Evolutionary conservation across 768 basidiomycete genomes (phyloP).

Genomic region (Tephrocybe sp.): DNA sequence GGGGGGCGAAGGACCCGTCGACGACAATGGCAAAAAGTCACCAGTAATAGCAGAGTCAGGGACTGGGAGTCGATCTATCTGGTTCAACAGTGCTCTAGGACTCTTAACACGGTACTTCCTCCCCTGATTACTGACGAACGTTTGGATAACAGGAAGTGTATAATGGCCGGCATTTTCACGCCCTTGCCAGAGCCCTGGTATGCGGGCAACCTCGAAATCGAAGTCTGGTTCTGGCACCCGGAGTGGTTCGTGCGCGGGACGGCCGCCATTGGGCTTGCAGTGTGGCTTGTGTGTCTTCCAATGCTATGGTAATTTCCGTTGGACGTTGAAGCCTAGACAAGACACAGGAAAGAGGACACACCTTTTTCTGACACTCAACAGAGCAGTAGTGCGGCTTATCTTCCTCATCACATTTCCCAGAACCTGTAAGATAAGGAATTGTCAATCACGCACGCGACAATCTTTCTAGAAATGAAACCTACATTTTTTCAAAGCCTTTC

Average conservation of each 20-base stretch:
- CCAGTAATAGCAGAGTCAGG: neutral
- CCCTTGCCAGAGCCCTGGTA: neutral
- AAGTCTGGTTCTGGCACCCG: neutral
- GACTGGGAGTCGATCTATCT: neutral
- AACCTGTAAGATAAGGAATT: neutral
- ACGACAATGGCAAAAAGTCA: neutral
- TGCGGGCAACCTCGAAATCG: neutral
- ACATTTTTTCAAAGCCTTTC: neutral
- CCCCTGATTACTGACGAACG: neutral
- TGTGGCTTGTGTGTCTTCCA: neutral
- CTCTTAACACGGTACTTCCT: constrained; percentile 3
- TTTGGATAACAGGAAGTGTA: neutral
- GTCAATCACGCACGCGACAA: neutral
- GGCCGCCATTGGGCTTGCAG: neutral
- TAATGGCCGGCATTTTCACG: neutral
- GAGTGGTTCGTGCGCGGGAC: neutral
- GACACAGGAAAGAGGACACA: neutral
- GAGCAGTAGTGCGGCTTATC: neutral
- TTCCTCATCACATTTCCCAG: neutral
- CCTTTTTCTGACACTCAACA: neutral
- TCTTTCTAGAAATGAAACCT: neutral
- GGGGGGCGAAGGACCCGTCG: neutral
- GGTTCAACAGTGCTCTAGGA: neutral
- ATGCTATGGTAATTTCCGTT: neutral
- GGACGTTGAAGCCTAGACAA: neutral